A percentile compares a stretch with the other conserved stretches of the same genome.
Conservation (phyloP, 441 rosid genomes). For the Mallotus repandus region DNA sequence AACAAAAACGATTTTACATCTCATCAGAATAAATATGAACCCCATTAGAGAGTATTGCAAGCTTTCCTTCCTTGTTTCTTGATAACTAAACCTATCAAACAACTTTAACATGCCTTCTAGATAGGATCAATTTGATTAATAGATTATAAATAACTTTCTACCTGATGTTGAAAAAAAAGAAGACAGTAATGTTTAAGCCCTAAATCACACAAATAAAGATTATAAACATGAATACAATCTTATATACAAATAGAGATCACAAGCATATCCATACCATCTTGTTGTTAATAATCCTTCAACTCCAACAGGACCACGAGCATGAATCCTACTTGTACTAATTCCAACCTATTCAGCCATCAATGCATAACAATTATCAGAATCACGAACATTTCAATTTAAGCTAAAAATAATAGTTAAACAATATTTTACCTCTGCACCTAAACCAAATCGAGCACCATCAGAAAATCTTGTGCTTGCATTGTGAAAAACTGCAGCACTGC, state of each 20-base stretch:
- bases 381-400: conserved; percentile 6
- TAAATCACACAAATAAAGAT: background rate
- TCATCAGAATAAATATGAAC: background rate
- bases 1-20: background rate
- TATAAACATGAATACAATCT: too few species aligned
- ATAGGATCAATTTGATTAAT: background rate
- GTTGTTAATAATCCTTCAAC: conserved; percentile 95
- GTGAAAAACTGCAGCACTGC: conserved; percentile 98
- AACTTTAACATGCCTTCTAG: background rate
- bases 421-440: conserved; percentile 96
- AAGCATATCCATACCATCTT: conserved; percentile 60
- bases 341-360: conserved; percentile 65
- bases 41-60: too few species aligned
- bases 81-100: background rate
- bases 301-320: conserved; percentile 99
- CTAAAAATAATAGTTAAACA: background rate
- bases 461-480: conserved; percentile 96
- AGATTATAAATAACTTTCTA: background rate
- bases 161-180: background rate
- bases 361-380: conserved; percentile 7
- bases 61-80: background rate
- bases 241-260: background rate
- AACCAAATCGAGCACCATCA: conserved; percentile 94
- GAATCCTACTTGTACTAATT: conserved; percentile 94
- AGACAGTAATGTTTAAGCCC: background rate